A percentile compares a stretch with the other conserved stretches of the same genome.
These are phyloP conservation scores for Cladobotryum mycophilum DNA, from an alignment of 2,329 filamentous ascomycete species.

Conservation along the genomic window DNA sequence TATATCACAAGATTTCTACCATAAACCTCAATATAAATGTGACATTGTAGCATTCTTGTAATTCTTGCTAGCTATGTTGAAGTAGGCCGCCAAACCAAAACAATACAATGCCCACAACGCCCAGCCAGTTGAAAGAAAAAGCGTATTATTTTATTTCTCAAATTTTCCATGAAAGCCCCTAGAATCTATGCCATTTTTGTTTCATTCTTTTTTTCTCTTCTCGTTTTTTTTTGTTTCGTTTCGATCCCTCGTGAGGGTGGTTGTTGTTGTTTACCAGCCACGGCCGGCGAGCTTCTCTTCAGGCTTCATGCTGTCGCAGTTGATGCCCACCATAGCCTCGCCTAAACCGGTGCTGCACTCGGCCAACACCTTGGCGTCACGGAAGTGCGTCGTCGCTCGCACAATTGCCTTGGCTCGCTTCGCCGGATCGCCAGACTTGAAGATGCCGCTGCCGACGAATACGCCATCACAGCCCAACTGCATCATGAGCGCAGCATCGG, in stretches of 20 bases:
- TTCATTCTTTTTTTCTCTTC: background rate
- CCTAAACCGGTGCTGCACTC: constrained; percentile 83
- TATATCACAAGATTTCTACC: no score
- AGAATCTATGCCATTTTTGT: background rate
- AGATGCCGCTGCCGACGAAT: constrained; percentile 94
- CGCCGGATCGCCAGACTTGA: constrained; percentile 88
- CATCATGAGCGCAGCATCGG: constrained; percentile 96
- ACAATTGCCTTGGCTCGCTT: constrained; percentile 93
- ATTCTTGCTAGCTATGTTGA: constrained; percentile 6
- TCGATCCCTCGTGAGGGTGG: background rate
- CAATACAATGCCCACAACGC: constrained; percentile 10
- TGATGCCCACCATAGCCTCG: constrained; percentile 98
- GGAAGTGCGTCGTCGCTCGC: constrained; percentile 85
- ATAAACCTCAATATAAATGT: background rate
- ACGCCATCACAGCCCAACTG: constrained; percentile 97
- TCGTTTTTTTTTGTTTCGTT: background rate
- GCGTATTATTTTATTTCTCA: background rate
- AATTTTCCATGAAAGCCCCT: background rate
- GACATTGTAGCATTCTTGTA: background rate
- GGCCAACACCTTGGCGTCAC: constrained; percentile 76
- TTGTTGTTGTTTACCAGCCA: constrained; percentile 59
- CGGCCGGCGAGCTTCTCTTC: constrained; percentile 77
- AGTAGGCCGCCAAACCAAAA: constrained; percentile 4
- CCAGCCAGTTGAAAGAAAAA: background rate
- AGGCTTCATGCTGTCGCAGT: constrained; percentile 69